Base-by-base conservation (phyloP, 2,329 filamentous ascomycete genomes). In the Parastagonospora avenae region DNA sequence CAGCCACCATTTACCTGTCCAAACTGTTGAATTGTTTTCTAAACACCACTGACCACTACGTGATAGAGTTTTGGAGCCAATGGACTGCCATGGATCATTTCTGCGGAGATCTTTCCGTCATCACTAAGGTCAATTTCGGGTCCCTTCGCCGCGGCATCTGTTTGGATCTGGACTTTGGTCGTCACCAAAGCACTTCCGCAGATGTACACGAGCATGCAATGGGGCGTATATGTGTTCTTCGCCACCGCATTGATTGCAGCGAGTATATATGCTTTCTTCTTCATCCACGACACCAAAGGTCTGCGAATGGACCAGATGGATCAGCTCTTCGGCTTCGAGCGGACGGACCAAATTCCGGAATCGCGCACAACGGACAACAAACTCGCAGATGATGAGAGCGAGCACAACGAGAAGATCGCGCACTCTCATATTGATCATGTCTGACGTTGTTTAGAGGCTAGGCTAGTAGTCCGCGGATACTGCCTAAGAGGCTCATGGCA, bases 51-150 rank as follows among this genome's bases (percentile, higher is more conserved):
- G 27, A n/a, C 19, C 29, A 19, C 48, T 10, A 60, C 61, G 1
- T 77, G 73, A 74, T 71, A 66, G 19, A 24, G 19, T 8, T 73
- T 75, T 35, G 73, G 74, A 33, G 66, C 71, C 1, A 77, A 77
- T 40, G 74, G 75, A 2, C 54, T 77, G 0, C 74, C 74, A 0
- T 77, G 74, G 74, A 77, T 77, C 52, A 73, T 77, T n/a, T 74
- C 71, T 1, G 67, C 74, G 2, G 75, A 77, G 55, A 77, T 77
- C 19, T 77, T 78, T 56, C 74, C 76, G 0, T 64, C 66, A 4
- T 69, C 68, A 1, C 58, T 77, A 14, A 64, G 75, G 5, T 71
- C 67, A 14, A 66, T 77, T 38, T 74, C 71, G 1, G 73, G 74
- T 11, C 70, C 74, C 0, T 75, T 66, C 51, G 70, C 68, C 4